Percentiles rank a stretch among this genome's conserved stretches.
Conservation (phyloP, 2,329 filamentous ascomycete species). For the Cytospora paraplurivora region DNA sequence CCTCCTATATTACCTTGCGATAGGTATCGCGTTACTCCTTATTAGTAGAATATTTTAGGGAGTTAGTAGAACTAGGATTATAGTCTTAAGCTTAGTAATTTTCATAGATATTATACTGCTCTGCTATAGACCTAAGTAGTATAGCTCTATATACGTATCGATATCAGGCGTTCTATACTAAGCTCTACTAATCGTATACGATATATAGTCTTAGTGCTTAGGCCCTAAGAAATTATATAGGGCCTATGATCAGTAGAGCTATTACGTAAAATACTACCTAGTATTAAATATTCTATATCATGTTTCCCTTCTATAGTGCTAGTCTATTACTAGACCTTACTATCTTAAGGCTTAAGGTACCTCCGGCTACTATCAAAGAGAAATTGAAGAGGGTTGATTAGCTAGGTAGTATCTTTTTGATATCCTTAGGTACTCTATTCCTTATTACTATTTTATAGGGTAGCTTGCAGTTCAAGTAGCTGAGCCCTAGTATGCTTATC, state of each 20-base stretch:
- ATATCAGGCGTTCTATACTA: no score
- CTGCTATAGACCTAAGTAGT: slow-evolving; percentile 4
- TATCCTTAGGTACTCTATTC: slow-evolving; percentile 4
- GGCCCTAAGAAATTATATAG: slow-evolving; percentile 5
- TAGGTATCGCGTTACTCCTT: background rate
- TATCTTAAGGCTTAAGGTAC: no score
- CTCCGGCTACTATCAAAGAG: no score
- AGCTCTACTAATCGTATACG: no score
- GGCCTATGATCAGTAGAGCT: background rate
- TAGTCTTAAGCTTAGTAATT: background rate
- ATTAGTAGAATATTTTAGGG: background rate
- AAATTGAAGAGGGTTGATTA: slow-evolving; percentile 7
- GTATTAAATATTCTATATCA: background rate
- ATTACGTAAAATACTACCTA: slow-evolving; percentile 2
- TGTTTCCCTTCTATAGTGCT: no score
- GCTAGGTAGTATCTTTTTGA: slow-evolving; percentile 9
- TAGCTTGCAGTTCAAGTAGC: slow-evolving; percentile 12
- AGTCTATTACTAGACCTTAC: no score
- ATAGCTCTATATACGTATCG: slow-evolving; percentile 6
- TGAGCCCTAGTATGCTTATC: slow-evolving; percentile 1
- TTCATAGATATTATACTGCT: slow-evolving; percentile 9
- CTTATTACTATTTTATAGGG: slow-evolving; percentile 19
- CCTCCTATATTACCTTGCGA: background rate
- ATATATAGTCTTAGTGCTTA: background rate
- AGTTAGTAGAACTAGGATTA: background rate